A percentile compares a stretch with the other conserved stretches of the same genome.
Conservation (phyloP, 2,329 filamentous ascomycete species). For the Botryosphaeria dothidea region DNA sequence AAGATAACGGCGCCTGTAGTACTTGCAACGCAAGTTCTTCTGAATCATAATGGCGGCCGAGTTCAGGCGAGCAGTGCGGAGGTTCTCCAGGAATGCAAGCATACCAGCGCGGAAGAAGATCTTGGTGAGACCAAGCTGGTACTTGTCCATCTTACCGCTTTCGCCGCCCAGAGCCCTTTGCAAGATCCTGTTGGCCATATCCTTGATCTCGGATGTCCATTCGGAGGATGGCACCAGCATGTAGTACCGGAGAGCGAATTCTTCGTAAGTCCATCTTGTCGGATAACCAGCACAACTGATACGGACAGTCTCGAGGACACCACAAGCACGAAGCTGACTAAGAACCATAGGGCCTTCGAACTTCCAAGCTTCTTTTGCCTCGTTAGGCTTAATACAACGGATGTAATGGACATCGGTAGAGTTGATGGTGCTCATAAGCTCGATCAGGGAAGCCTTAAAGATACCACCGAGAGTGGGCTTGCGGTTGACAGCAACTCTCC, state of each 20-base stretch:
- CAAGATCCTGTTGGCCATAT: conserved; percentile 92
- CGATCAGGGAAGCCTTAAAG: conserved; percentile 97
- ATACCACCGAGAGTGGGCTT: conserved; percentile 98
- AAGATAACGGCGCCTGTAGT: conserved; percentile 88
- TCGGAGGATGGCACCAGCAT: conserved; percentile 88
- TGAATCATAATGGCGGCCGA: conserved; percentile 97
- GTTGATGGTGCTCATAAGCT: conserved; percentile 97
- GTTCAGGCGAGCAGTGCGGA: conserved; percentile 86
- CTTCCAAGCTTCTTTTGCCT: conserved; percentile 94
- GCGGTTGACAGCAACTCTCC: conserved; percentile 88
- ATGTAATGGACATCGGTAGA: conserved; percentile 99
- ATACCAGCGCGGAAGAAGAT: conserved; percentile 99
- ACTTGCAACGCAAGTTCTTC: conserved; percentile 95
- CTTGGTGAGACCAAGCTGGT: conserved; percentile 95
- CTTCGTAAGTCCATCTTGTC: conserved; percentile 97
- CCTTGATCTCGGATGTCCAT: conserved; percentile 91
- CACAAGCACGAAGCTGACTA: conserved; percentile 93
- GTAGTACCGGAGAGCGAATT: conserved; percentile 96
- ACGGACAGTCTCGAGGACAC: conserved; percentile 96
- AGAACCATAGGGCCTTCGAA: conserved; percentile 99
- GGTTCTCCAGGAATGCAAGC: conserved; percentile 95
- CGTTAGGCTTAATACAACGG: conserved; percentile 97
- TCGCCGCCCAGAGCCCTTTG: conserved; percentile 76
- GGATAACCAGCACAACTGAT: conserved; percentile 98
- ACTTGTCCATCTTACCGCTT: conserved; percentile 66